Evolutionary conservation across 73 alveolate species (phyloP).

Genomic region (Blepharisma japonicum): DNA sequence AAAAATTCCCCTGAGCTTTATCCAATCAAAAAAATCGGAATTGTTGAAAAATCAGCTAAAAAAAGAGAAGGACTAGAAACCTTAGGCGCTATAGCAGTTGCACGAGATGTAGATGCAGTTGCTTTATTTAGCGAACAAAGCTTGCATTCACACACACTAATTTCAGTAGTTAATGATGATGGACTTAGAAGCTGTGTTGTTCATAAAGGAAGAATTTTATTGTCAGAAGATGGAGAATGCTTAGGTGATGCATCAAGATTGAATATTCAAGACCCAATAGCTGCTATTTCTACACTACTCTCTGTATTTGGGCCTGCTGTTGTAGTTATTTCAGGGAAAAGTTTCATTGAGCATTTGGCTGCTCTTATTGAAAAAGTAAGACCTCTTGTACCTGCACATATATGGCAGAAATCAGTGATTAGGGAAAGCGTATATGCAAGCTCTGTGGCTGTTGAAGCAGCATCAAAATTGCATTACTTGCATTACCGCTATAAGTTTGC

Average conservation of each 20-base stretch:
- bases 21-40: slow-evolving; percentile 10
- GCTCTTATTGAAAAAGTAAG: not conserved
- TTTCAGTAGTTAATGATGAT: not conserved
- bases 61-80: not conserved
- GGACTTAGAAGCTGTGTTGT: not conserved
- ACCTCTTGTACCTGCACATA: not conserved
- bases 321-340: not conserved
- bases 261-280: not conserved
- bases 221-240: not conserved
- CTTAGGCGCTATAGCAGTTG: not conserved
- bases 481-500: slow-evolving; percentile 10
- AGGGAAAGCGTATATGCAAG: not conserved
- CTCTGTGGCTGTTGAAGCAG: not conserved
- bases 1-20: not conserved
- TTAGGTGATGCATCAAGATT: not conserved
- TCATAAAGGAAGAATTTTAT: not conserved
- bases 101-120: not conserved
- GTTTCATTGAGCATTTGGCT: not conserved
- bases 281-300: not conserved
- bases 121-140: not conserved
- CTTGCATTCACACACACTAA: not conserved
- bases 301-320: not conserved
- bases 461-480: slow-evolving; percentile 11
- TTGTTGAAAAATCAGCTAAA: slow-evolving; percentile 12
- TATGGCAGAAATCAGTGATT: not conserved